Evolutionary conservation across 768 basidiomycete genomes (phyloP).

Genomic region (Daedaleopsis nitida): DNA sequence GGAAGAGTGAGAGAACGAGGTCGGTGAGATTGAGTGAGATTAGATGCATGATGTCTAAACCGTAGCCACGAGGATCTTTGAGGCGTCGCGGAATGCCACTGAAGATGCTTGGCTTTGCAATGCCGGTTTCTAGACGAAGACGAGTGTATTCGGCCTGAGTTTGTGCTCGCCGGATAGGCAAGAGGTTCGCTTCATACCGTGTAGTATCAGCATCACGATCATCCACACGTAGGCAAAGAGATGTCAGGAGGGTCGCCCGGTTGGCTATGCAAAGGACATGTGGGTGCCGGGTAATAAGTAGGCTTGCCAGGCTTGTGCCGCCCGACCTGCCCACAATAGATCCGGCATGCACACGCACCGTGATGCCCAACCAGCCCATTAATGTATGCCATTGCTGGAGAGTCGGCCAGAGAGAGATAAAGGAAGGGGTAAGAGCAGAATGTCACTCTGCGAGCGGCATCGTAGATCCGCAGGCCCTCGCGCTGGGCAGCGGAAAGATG

Average conservation of each 20-base stretch:
- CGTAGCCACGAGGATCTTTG: slow-evolving; percentile 34
- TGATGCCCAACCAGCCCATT: slow-evolving; percentile 39
- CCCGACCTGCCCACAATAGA: slow-evolving; percentile 35
- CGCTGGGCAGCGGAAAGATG: slow-evolving; percentile 31
- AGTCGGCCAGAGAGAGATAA: slow-evolving; percentile 10
- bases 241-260: slow-evolving; percentile 33
- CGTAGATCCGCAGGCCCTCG: slow-evolving; percentile 33
- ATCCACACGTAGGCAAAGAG: slow-evolving; percentile 15
- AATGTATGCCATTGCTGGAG: slow-evolving; percentile 22
- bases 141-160: slow-evolving; percentile 30
- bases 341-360: slow-evolving; percentile 36
- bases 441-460: slow-evolving; percentile 30
- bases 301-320: slow-evolving; percentile 27
- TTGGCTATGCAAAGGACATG: slow-evolving; percentile 22
- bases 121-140: slow-evolving; percentile 33
- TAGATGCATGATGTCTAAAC: slow-evolving; percentile 42
- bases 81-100: slow-evolving; percentile 26
- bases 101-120: slow-evolving; percentile 39
- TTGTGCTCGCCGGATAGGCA: too few species aligned
- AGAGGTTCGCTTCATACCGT: too few species aligned
- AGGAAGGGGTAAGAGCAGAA: slow-evolving; percentile 30
- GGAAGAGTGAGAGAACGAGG: slow-evolving; percentile 35
- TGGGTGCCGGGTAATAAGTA: slow-evolving; percentile 37
- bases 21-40: slow-evolving; percentile 38
- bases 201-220: too few species aligned